Percentiles rank a stretch among this genome's conserved stretches.
Conservation (phyloP, 2,329 filamentous ascomycete species). For the Fusarium stilboides region DNA sequence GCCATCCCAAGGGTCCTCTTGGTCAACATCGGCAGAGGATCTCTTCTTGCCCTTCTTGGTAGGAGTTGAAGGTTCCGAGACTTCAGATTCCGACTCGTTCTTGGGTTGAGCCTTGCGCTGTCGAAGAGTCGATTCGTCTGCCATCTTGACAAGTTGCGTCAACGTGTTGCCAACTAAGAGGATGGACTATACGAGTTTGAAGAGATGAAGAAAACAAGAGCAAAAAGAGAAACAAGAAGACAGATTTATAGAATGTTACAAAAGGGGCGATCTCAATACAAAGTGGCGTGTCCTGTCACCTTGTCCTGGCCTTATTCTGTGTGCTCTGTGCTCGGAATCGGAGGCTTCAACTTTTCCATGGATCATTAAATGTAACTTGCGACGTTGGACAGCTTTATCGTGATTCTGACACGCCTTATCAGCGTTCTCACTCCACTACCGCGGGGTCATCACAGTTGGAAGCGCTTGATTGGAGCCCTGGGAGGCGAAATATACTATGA, state of each 20-base stretch:
- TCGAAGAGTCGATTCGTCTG: constrained; percentile 59
- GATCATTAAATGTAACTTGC: constrained; percentile 30
- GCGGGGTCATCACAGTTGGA: constrained; percentile 43
- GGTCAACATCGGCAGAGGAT: constrained; percentile 43
- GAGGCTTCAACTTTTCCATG: constrained; percentile 37
- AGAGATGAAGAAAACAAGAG: background rate
- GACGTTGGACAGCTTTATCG: constrained; percentile 46
- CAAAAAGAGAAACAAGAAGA: constrained; percentile 1
- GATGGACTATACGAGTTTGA: background rate
- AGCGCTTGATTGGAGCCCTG: constrained; percentile 33
- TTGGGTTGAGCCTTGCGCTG: constrained; percentile 60
- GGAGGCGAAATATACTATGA: background rate
- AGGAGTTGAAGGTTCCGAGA: constrained; percentile 47
- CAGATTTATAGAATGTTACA: constrained; percentile 23
- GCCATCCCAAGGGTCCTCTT: constrained; percentile 67
- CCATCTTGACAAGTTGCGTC: constrained; percentile 50
- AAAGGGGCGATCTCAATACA: constrained; percentile 32
- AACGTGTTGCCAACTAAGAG: background rate
- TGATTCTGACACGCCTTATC: constrained; percentile 36
- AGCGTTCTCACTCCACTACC: constrained; percentile 34
- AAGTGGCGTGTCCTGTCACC: constrained; percentile 42
- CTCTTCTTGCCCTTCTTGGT: constrained; percentile 44
- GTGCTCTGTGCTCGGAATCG: constrained; percentile 30
- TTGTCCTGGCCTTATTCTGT: constrained; percentile 24
- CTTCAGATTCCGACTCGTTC: constrained; percentile 35